Base-by-base conservation (phyloP, 1,139 yeast genomes). In the Geotrichum aggregatum region DNA sequence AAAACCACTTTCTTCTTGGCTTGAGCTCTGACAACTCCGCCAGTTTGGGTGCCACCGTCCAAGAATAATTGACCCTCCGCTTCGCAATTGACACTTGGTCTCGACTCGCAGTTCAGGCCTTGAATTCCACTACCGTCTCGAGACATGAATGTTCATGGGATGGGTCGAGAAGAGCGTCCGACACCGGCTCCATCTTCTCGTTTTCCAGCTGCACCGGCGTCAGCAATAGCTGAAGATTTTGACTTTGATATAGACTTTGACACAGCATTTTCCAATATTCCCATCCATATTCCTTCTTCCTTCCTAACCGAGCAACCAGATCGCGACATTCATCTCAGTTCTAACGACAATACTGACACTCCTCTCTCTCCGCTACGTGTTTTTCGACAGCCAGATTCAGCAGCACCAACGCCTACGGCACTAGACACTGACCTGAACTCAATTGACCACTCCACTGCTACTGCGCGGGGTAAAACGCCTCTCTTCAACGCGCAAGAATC, bases 401-500 rank as follows among this genome's bases (percentile, higher is more conserved):
- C 48, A 8, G 33, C 40, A n/a, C 24, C 48, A 5, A 28, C 40
- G 39, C 35, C 47, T n/a, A 16, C 22, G 14, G 26, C 34, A 5
- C 26, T 7, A 18, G 39, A 30, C 19, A 36, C 40, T 10, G 22
- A 22, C 36, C 31, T 30, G 28, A 31, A 43, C 24, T 35, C 22
- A 11, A 10, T 24, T 14, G 42, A 24, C 24, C 3, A 13, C 6
- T 13, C 34, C n/a, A 31, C 21, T 21, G 26, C 48, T 19, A 6
- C 8, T 19, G 19, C 13, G 5, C 3, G 19, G 2, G 46, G 31
- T 28, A 26, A 41, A 3, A 38, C 42, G 1, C 66, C 68, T 18
- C 64, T 71, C 46, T 62, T 71, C 44, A 69, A 66, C 54, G 67
- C 64, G 36, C 63, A 61, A 39, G 75, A 71, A 56, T 61, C 69